A percentile compares a stretch with the other conserved stretches of the same genome.
These are phyloP conservation scores for Barnettozyma sp. DNA, from an alignment of 805 yeast species.

Conservation along the genomic window DNA sequence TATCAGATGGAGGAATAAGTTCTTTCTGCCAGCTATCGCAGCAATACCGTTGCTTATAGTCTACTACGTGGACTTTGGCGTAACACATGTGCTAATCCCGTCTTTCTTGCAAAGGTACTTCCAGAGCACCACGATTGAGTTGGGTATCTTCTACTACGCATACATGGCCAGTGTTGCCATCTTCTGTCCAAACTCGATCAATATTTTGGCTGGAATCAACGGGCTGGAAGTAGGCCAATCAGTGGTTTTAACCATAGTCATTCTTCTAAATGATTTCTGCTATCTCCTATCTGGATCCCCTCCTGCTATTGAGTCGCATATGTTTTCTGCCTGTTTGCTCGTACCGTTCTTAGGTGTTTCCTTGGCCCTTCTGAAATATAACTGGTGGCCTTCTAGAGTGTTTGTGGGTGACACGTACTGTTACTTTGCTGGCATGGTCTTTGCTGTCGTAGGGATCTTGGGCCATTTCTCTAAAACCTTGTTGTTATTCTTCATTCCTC, in stretches of 20 bases:
- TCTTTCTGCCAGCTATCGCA: conserved; percentile 91
- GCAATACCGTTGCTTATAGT: conserved; percentile 86
- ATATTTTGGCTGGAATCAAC: conserved; percentile 92
- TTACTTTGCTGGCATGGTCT: conserved; percentile 97
- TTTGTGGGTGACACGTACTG: conserved; percentile 99
- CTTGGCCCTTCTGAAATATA: conserved; percentile 63
- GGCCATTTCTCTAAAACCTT: conserved; percentile 96
- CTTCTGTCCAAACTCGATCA: conserved; percentile 93
- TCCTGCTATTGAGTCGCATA: conserved; percentile 73
- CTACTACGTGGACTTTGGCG: conserved; percentile 90
- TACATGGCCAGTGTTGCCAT: conserved; percentile 92
- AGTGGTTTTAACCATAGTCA: conserved; percentile 62
- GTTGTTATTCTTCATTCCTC: conserved; percentile 81
- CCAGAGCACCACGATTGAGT: conserved; percentile 45
- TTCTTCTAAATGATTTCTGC: conserved; percentile 69
- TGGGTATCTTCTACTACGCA: conserved; percentile 72
- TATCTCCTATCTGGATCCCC: conserved; percentile 48
- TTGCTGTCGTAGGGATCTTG: conserved; percentile 91
- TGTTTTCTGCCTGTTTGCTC: conserved; percentile 70
- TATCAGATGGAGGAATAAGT: conserved; percentile 95
- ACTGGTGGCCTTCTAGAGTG: conserved; percentile 87
- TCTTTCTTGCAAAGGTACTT: conserved; percentile 41
- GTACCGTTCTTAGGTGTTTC: conserved; percentile 87
- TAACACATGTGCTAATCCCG: conserved; percentile 82
- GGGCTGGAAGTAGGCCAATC: conserved; percentile 97